Conservation (phyloP, 179 eudicot genomes). For the Pouteria campechiana region DNA sequence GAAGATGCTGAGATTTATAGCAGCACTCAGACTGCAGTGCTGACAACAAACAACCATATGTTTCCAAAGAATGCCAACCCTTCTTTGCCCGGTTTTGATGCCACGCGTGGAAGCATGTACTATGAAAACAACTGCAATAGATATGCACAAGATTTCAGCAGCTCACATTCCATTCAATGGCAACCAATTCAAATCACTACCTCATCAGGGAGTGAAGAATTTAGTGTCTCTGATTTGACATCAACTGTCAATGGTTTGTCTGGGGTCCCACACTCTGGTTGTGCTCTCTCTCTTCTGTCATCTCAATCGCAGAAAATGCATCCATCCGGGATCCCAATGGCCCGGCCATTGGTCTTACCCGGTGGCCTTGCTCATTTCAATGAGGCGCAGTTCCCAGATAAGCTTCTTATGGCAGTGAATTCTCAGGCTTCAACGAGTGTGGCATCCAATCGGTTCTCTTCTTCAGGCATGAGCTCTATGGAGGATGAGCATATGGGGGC, state of each 20-base stretch:
- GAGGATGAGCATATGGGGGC: conserved; percentile 10
- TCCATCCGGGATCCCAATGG: conserved; percentile 22
- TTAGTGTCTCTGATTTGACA: conserved; percentile 22
- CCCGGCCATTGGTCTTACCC: conserved; percentile 7
- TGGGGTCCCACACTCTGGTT: conserved; percentile 30
- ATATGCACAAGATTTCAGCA: conserved; percentile 6
- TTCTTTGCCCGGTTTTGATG: conserved; percentile 4
- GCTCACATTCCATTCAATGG: conserved; percentile 5
- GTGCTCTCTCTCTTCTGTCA: conserved; percentile 98
- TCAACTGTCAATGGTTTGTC: conserved; percentile 28
- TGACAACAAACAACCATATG: conserved; percentile 10
- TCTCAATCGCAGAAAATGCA: conserved; percentile 34
- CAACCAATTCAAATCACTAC: conserved; percentile 11
- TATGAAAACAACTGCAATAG: conserved; percentile 7
- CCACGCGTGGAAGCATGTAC: conserved; percentile 6
- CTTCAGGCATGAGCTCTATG: conserved; percentile 4
- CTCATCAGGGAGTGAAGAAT: conserved; percentile 20
- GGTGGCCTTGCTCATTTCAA: conserved; percentile 2
- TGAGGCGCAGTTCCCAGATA: conserved; percentile 10
- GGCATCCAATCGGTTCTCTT: conserved; percentile 12
- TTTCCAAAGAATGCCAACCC: conserved; percentile 11
- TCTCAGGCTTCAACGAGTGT: conserved; percentile 10
- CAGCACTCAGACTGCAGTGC: conserved; percentile 15
- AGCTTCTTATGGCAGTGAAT: conserved; percentile 14
- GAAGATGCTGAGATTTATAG: conserved; percentile 22